These are phyloP conservation scores for Phoma sp. DNA, from an alignment of 2,329 filamentous ascomycete species.

Conservation along the genomic window DNA sequence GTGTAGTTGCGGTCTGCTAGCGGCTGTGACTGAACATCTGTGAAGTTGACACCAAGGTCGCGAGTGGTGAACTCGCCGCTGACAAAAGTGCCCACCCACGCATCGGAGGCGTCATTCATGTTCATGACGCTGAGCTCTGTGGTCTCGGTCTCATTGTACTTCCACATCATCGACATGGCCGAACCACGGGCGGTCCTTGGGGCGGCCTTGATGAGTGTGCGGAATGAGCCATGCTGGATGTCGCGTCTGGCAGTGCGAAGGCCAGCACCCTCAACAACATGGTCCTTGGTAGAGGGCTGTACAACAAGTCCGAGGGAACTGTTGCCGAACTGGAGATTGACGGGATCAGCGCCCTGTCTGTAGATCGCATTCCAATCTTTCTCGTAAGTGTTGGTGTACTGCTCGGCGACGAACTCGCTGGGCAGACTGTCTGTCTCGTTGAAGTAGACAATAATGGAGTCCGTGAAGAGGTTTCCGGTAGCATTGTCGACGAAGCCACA, in stretches of 20 bases:
- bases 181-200: slow-evolving; percentile 46
- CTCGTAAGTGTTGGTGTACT: slow-evolving; percentile 53
- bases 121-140: slow-evolving; percentile 56
- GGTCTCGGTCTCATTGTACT: slow-evolving; percentile 54
- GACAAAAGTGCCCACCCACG: slow-evolving; percentile 50
- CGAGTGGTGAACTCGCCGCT: slow-evolving; percentile 48
- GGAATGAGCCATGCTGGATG: slow-evolving; percentile 57
- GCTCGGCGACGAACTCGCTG: slow-evolving; percentile 48
- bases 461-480: slow-evolving; percentile 52
- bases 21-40: slow-evolving; percentile 36
- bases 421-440: slow-evolving; percentile 53
- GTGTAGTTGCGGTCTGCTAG: slow-evolving; percentile 48
- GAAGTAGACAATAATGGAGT: slow-evolving; percentile 58
- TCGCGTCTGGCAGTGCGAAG: slow-evolving; percentile 53
- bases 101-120: slow-evolving; percentile 46
- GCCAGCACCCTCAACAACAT: slow-evolving; percentile 53
- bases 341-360: slow-evolving; percentile 50
- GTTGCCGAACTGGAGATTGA: slow-evolving; percentile 49
- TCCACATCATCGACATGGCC: slow-evolving; percentile 54
- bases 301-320: slow-evolving; percentile 46
- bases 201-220: slow-evolving; percentile 52
- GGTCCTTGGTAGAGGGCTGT: slow-evolving; percentile 40
- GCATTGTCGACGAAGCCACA: slow-evolving; percentile 55
- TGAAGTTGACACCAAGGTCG: slow-evolving; percentile 51
- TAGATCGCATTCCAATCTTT: slow-evolving; percentile 56